Conservation (phyloP, 352 stramenopile genomes). For the Pythium oligandrum region DNA sequence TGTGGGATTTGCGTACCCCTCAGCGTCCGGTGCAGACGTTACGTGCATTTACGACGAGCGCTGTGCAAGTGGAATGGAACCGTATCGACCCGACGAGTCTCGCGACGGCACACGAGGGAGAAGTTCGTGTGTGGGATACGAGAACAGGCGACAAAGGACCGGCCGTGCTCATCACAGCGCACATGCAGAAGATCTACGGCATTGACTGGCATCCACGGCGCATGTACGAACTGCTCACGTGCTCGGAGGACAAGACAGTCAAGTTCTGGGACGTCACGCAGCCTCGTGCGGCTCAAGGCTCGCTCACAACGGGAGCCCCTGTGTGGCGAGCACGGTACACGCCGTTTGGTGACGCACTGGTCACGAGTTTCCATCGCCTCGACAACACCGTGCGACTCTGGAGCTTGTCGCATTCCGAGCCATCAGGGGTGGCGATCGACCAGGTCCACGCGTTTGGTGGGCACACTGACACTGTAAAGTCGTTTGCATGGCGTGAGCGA, state of each 20-base stretch:
- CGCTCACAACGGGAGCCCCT: slow-evolving; percentile 50
- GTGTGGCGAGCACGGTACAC: slow-evolving; percentile 74
- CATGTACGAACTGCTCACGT: slow-evolving; percentile 79
- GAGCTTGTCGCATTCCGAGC: slow-evolving; percentile 34
- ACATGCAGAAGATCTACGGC: slow-evolving; percentile 83
- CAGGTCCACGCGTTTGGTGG: slow-evolving; percentile 55
- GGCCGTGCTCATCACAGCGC: slow-evolving; percentile 58
- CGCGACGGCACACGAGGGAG: slow-evolving; percentile 76
- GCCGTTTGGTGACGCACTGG: slow-evolving; percentile 75
- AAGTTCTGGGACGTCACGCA: slow-evolving; percentile 79
- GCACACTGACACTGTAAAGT: slow-evolving; percentile 57
- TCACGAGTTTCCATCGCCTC: slow-evolving; percentile 67
- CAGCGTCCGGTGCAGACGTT: slow-evolving; percentile 67
- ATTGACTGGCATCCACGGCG: slow-evolving; percentile 79
- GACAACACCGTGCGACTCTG: slow-evolving; percentile 65
- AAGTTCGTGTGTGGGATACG: slow-evolving; percentile 77
- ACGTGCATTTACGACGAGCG: slow-evolving; percentile 58
- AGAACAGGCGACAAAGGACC: slow-evolving; percentile 47
- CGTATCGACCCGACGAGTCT: slow-evolving; percentile 56
- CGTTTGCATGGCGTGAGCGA: slow-evolving; percentile 59
- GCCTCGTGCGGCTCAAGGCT: slow-evolving; percentile 54
- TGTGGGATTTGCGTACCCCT: slow-evolving; percentile 81
- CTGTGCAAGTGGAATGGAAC: slow-evolving; percentile 76
- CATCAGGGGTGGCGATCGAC: slow-evolving; percentile 1
- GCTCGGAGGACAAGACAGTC: slow-evolving; percentile 80